A percentile compares a stretch with the other conserved stretches of the same genome.
Conservation (phyloP, 495 filamentous ascomycete genomes). For the Rostrohypoxylon terebratum region DNA sequence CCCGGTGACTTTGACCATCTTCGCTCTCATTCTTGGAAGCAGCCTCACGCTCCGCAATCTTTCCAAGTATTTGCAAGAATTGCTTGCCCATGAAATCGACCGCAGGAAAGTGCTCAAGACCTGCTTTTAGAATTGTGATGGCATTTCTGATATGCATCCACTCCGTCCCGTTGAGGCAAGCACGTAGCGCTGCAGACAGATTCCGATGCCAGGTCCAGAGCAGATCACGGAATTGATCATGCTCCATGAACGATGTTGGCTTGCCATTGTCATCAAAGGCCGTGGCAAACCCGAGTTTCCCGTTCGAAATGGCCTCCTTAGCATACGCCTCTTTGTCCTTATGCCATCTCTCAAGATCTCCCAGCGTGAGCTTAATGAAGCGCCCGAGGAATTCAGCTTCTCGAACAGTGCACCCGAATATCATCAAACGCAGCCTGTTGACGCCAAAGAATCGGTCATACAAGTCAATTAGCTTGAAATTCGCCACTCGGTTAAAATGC, state of each 20-base stretch:
- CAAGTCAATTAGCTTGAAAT: conserved; percentile 87
- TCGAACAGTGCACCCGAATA: conserved; percentile 87
- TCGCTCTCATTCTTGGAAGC: conserved; percentile 67
- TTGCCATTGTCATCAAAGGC: conserved; percentile 73
- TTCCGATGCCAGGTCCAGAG: conserved; percentile 91
- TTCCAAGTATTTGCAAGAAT: conserved; percentile 75
- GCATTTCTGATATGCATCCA: conserved; percentile 99
- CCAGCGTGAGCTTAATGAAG: conserved; percentile 84
- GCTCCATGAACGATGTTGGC: conserved; percentile 75
- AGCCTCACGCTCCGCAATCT: conserved; percentile 78
- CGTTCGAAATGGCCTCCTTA: conserved; percentile 73
- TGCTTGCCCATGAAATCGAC: conserved; percentile 87
- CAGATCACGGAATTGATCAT: conserved; percentile 85
- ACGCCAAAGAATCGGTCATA: conserved; percentile 87
- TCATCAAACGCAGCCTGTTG: conserved; percentile 78
- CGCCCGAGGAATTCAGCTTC: conserved; percentile 92
- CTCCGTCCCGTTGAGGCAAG: conserved; percentile 81
- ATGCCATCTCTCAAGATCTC: conserved; percentile 87
- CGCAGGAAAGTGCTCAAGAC: conserved; percentile 83
- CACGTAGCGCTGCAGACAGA: conserved; percentile 78
- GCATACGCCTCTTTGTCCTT: conserved; percentile 79
- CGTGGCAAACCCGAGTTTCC: conserved; percentile 67
- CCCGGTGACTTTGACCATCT: conserved; percentile 73
- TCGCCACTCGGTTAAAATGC: conserved; percentile 81
- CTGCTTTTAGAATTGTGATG: conserved; percentile 86